phyloP scores from a whole-genome alignment of 2,329 filamentous ascomycete genomes.

The Sarocladium oryzae region DNA sequence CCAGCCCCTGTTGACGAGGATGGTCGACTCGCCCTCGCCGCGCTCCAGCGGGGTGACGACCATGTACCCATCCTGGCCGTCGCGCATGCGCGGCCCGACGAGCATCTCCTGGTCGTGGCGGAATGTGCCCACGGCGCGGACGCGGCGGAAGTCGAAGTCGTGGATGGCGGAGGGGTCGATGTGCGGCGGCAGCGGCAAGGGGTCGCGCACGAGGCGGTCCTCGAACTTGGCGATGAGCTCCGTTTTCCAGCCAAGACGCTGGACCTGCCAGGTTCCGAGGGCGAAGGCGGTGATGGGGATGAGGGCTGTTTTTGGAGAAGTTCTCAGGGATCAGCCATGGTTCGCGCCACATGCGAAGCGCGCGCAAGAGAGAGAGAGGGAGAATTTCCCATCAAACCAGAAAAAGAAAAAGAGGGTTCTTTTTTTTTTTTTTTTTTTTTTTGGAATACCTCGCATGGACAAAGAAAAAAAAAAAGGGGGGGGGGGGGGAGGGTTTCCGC shows the following conservation, averaged over 20 bases:
- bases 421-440: too few relatives aligned
- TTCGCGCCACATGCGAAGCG: neutral
- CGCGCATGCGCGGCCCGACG: constrained; percentile 80
- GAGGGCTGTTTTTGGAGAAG: constrained; percentile 43
- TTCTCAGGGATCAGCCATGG: neutral
- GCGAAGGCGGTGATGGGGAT: constrained; percentile 88
- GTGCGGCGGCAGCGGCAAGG: constrained; percentile 75
- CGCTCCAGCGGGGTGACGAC: constrained; percentile 89
- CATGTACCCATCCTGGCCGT: constrained; percentile 84
- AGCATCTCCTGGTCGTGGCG: constrained; percentile 95
- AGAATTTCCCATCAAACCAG: too few relatives aligned
- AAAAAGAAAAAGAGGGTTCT: too few relatives aligned
- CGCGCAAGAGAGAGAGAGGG: neutral
- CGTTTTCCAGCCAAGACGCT: constrained; percentile 89
- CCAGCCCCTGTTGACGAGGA: constrained; percentile 89
- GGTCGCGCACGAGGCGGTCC: constrained; percentile 79
- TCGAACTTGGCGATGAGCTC: constrained; percentile 87
- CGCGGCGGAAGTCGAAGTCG: constrained; percentile 88
- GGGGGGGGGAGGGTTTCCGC: too few relatives aligned
- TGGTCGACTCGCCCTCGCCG: constrained; percentile 52
- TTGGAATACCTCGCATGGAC: too few relatives aligned
- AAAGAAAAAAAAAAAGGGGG: too few relatives aligned
- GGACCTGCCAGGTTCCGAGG: constrained; percentile 92
- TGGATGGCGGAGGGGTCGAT: constrained; percentile 75
- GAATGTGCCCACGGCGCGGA: constrained; percentile 66